Conservation (phyloP, 352 stramenopile species). For the Phytophthora quininea region DNA sequence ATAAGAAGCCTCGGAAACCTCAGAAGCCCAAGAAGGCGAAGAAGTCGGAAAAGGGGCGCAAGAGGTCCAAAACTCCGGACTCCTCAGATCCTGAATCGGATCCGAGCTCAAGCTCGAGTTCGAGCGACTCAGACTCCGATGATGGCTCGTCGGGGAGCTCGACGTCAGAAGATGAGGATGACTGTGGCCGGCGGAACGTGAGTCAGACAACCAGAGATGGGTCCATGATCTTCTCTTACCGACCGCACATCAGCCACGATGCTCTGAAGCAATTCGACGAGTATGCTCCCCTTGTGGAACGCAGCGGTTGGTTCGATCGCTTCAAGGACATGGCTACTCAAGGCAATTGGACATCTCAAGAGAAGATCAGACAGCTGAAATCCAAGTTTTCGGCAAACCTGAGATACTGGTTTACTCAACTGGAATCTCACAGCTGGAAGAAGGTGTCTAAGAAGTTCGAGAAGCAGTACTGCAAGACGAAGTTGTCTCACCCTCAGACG, state of each 20-base stretch:
- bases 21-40: not conserved
- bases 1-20: not conserved
- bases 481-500: not conserved
- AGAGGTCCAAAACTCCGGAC: not conserved
- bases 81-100: not conserved
- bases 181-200: not conserved
- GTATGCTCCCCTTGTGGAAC: not conserved
- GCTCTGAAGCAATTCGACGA: not conserved
- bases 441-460: not conserved
- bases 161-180: not conserved
- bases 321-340: not conserved
- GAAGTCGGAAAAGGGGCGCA: not conserved
- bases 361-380: constrained; percentile 1
- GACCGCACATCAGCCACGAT: constrained; percentile 4
- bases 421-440: not conserved
- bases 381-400: not conserved
- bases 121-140: not conserved
- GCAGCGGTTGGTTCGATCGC: not conserved
- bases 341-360: not conserved
- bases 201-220: not conserved
- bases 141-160: not conserved
- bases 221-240: not conserved
- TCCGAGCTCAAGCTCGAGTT: not conserved
- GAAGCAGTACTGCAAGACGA: constrained; percentile 3
- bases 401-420: constrained; percentile 1